Evolutionary conservation across 108 stramenopile genomes (phyloP).

Genomic region (Aurantiochytrium sp.): DNA sequence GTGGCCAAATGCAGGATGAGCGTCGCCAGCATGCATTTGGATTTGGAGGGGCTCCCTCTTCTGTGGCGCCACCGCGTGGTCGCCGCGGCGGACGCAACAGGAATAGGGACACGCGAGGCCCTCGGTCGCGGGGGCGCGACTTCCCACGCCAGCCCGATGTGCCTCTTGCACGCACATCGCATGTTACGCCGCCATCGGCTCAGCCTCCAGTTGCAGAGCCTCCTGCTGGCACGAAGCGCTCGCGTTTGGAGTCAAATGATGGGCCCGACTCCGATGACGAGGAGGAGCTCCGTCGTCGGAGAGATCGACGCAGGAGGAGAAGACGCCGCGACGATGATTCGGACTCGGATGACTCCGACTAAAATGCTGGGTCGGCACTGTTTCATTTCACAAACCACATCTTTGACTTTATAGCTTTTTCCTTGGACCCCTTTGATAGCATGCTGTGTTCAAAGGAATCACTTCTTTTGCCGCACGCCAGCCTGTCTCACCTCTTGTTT

Average conservation of each 20-base stretch:
- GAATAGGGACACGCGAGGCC: too few species aligned
- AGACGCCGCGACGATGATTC: not conserved
- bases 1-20: not conserved
- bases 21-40: not conserved
- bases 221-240: not conserved
- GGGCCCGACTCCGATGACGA: not conserved
- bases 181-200: too few species aligned
- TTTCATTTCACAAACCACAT: too few species aligned
- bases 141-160: too few species aligned
- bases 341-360: conserved; percentile 7
- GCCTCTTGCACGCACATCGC: too few species aligned
- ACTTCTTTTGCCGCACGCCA: too few species aligned
- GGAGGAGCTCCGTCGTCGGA: not conserved
- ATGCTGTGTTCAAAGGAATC: too few species aligned
- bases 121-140: too few species aligned
- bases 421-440: too few species aligned
- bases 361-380: not conserved
- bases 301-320: not conserved
- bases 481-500: too few species aligned
- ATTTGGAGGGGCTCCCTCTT: not conserved
- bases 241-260: not conserved
- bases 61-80: not conserved
- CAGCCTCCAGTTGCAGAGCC: too few species aligned
- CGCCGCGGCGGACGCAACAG: not conserved
- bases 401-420: too few species aligned